Base-by-base conservation (phyloP, 352 stramenopile genomes). In the Phytophthora pistaciae region DNA sequence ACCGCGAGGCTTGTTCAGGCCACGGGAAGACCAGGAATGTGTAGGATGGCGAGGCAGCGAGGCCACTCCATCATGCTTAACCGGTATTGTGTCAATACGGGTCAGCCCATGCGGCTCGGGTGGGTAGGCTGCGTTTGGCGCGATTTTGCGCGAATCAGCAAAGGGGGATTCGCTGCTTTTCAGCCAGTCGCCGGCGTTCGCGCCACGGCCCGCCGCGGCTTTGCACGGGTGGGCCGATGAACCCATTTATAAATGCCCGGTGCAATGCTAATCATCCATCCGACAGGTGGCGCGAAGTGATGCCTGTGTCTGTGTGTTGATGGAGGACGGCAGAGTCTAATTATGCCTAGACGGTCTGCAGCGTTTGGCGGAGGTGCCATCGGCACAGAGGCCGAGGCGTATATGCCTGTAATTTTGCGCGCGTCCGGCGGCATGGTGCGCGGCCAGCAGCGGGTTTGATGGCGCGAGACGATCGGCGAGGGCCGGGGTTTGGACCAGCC, bases 1-100 rank as follows among this genome's bases (percentile, higher is more conserved):
- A 79, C 65, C 56, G 69, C 29, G 70, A 70, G 48, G 23, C 74
- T 78, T 82, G 64, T 44, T 61, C n/a, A 61, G 70, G 49, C 54
- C 65, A 71, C 57, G 68, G 74, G 56, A 84, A 84, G 72, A 66
- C 66, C 36, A 60, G 57, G 71, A 84, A 82, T 84, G 77, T 25
- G 14, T 27, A 64, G 40, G 44, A 59, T 60, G 38, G 53, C 44
- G 61, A 77, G 72, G 60, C 66, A 68, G 48, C 23, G 65, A 42
- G 69, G 42, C 64, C 68, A 73, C 59, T 58, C 65, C 71, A 66
- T 68, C 58, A 60, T 54, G 50, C 44, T 27, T 29, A 70, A 72
- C 63, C 63, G 63, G 56, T 67, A 74, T 70, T 58, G 58, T 9
- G 25, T 40, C 59, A 68, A 71, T 74, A 73, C 57, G 72, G 64